Percentiles rank a stretch among this genome's conserved stretches.
Evolutionary conservation across 257 asterid genomes (phyloP).

Genomic region (Rubia yunnanensis): DNA sequence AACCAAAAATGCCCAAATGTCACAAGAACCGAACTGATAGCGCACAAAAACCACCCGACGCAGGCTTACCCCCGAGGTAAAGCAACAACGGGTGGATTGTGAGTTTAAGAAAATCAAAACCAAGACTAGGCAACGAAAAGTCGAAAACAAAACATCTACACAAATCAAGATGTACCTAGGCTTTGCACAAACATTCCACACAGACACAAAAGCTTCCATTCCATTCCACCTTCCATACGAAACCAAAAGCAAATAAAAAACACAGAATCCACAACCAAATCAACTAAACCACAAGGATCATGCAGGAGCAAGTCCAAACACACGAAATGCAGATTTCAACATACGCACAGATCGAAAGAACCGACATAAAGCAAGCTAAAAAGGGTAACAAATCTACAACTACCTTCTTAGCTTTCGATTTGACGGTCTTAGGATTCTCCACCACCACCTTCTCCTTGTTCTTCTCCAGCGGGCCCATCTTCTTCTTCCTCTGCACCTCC

Average conservation of each 20-base stretch:
- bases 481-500: constrained; percentile 21
- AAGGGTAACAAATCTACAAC: constrained; percentile 22
- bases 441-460: constrained; percentile 26
- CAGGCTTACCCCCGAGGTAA: background rate
- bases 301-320: background rate
- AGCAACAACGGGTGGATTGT: background rate
- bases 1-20: background rate
- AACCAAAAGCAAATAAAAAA: background rate
- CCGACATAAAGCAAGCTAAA: background rate
- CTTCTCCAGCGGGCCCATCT: constrained; percentile 21
- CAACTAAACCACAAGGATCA: background rate
- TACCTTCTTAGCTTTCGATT: constrained; percentile 44
- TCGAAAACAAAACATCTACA: too few species aligned
- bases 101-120: background rate
- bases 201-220: background rate
- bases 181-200: background rate
- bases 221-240: background rate
- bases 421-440: constrained; percentile 27
- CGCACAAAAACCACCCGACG: background rate
- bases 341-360: background rate
- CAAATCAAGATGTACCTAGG: background rate
- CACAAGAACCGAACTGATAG: background rate
- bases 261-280: background rate
- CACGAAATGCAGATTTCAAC: background rate
- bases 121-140: background rate